Base-by-base conservation (phyloP, 108 stramenopile genomes). In the Mediolabrus comicus region DNA sequence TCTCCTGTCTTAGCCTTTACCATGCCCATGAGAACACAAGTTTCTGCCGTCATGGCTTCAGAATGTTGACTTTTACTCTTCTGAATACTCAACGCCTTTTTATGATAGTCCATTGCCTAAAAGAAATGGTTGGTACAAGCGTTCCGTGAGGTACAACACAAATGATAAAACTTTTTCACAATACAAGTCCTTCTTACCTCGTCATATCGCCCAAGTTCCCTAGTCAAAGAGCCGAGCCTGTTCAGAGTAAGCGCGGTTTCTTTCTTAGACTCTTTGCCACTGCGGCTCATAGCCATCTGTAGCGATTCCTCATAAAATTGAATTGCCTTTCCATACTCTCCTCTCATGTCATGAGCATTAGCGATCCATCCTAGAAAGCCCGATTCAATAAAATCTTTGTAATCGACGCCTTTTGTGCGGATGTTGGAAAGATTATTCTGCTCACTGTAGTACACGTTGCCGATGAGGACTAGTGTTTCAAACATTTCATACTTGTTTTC, bases 401-500 rank as follows among this genome's bases (percentile, higher is more conserved):
- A 90, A 53, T 83, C 87, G 46, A 87, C 84, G n/a, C 65, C 69
- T 13, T 84, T 80, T 11, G 81, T 71, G 56, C 80, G 74, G 39
- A 85, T 85, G 24, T 75, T 85, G 17, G 71, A 53, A 4, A 87
- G 64, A 22, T 85, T 79, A 62, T 90, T 90, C 25, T 84, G 77
- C 67, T 90, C 89, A 28, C 75, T 80, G 72, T 90, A 90, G 65
- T 90, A 90, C 2, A 90, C 89, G 51, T 84, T 82, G 16, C 89
- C 89, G 61, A 90, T 90, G 9, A 75, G 81, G 63, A 87, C 85
- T 12, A 90, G 63, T 38, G 89, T 90, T 41, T 87, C 79, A 29
- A 84, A 85, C 31, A 87, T 84, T 4, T 90, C 73, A 25, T 64
- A 62, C 56, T 85, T 84, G 17, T 84, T 67, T 54, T 81, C 82